Evolutionary conservation across 2,329 filamentous ascomycete genomes (phyloP), one percentile per base, ranked within the genome.

Genomic region (Emmonsiellopsis sp.): DNA sequence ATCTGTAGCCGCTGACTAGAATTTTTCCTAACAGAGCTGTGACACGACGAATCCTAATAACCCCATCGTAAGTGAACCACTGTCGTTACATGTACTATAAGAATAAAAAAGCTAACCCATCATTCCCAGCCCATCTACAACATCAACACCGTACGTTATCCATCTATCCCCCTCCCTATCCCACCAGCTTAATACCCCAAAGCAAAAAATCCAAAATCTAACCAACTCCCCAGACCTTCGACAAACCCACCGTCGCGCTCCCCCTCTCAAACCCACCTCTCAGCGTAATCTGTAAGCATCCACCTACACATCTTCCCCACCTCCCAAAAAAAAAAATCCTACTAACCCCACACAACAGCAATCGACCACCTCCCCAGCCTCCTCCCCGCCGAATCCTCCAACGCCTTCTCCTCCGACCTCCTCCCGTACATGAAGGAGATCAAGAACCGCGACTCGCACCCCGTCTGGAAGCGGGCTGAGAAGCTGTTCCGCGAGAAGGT

Each of bases 331-430:
- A 4, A 5, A 41, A 37, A 40, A 41, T 13, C 37, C 30, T 34
- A 20, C 42, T 40, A 49, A 50, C 16, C 13, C 15, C 13, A 15
- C 34, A 20, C 20, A 1, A 3, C 7, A 60, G 57, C 59, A 46
- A 93, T 94, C 64, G 88, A 94, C 70, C 89, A 94, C 67, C 78
- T 94, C 51, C 89, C 89, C 3, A 86, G 83, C 51, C 80, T 96
- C 60, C 77, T 97, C 38, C 88, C 92, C 1, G 79, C 92, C 51
- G 92, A 96, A 74, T 85, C 89, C 30, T 89, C 84, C 43, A 90
- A 96, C 73, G 85, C 85, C 16, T 96, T 95, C 74, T 89, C 85
- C 68, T 76, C 80, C 50, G 86, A 86, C 47, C 76, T 96, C 59
- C 75, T 95, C 64, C 89, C 89, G 16, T 87, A 83, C 64, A 73